These are phyloP conservation scores for Calonectria pauciramosa DNA, from an alignment of 2,329 filamentous ascomycete genomes.

Conservation along the genomic window DNA sequence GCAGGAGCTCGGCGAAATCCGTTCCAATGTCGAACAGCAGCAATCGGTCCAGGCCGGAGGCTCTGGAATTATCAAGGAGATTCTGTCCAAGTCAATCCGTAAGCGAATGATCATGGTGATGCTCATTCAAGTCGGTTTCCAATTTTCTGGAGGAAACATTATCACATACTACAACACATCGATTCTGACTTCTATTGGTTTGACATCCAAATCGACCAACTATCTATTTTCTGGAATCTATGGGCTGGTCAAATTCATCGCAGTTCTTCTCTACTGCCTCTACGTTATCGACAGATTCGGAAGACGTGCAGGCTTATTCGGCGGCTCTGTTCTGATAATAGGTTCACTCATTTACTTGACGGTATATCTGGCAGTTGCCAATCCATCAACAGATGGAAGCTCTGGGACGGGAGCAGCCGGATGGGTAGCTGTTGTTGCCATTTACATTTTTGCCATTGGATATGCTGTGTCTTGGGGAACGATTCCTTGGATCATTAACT, in stretches of 20 bases:
- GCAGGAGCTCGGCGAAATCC: not conserved
- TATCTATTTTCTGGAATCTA: constrained; percentile 26
- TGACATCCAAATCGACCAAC: constrained; percentile 18
- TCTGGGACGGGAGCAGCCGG: constrained; percentile 12
- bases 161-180: constrained; percentile 26
- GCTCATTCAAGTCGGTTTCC: constrained; percentile 23
- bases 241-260: constrained; percentile 19
- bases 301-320: constrained; percentile 13
- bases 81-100: constrained; percentile 11
- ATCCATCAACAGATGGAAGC: constrained; percentile 9
- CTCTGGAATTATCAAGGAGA: constrained; percentile 11
- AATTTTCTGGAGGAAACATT: constrained; percentile 22
- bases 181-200: constrained; percentile 21
- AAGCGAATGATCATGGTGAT: constrained; percentile 27
- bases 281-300: constrained; percentile 22
- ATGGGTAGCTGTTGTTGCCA: constrained; percentile 24
- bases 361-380: constrained; percentile 17
- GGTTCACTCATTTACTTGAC: constrained; percentile 19
- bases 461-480: constrained; percentile 28
- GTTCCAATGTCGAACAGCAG: not conserved
- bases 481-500: constrained; percentile 28
- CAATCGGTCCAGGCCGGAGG: not conserved
- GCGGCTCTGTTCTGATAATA: constrained; percentile 16
- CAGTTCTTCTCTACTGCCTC: constrained; percentile 20
- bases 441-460: constrained; percentile 27